phyloP scores from a whole-genome alignment of 2,329 filamentous ascomycete species.

The Sporothrix inflata region DNA sequence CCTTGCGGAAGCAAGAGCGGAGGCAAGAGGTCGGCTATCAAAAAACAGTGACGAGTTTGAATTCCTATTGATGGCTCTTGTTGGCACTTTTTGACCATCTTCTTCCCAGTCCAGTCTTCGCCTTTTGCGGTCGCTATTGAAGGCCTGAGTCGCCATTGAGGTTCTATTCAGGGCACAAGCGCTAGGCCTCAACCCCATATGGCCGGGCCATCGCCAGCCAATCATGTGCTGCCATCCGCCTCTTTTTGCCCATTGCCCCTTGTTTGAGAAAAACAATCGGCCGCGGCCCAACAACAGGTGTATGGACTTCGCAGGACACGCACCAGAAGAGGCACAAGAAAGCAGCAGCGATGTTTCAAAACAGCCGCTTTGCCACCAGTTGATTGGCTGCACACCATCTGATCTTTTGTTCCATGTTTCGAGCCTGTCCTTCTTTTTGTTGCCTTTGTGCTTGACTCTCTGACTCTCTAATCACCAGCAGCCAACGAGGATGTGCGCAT shows the following conservation, averaged over 20 bases:
- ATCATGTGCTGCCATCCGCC: neutral
- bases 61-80: neutral
- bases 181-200: neutral
- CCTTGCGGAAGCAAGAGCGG: slow-evolving; percentile 15
- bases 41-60: neutral
- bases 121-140: neutral
- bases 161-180: neutral
- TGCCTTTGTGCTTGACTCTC: neutral
- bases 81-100: neutral
- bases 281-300: slow-evolving; percentile 6
- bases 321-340: too few relatives aligned
- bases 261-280: slow-evolving; percentile 23
- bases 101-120: neutral
- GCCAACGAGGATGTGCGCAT: too few relatives aligned
- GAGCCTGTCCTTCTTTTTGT: neutral
- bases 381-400: slow-evolving; percentile 25
- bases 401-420: slow-evolving; percentile 22
- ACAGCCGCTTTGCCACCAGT: neutral
- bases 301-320: too few relatives aligned
- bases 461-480: too few relatives aligned
- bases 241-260: neutral
- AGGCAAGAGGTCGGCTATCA: neutral
- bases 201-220: slow-evolving; percentile 2
- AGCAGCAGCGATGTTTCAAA: slow-evolving; percentile 24
- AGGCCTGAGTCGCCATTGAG: neutral